Evolutionary conservation across 148 eudicot genomes (phyloP).

Genomic region (Nyssa sinensis): DNA sequence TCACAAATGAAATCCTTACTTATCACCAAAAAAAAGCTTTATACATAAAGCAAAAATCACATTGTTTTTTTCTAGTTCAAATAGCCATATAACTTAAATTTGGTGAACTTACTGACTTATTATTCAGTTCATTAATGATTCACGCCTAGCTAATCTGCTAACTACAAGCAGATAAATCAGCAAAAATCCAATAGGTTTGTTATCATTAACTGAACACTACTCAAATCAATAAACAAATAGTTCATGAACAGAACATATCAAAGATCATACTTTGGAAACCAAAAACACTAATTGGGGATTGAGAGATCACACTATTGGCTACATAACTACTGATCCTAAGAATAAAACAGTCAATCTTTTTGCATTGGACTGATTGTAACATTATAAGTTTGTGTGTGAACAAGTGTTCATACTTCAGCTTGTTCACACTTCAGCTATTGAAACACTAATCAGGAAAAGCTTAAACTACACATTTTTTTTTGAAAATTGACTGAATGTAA

Average conservation of each 20-base stretch:
- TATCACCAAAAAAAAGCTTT: too few species aligned
- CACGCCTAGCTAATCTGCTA: too few species aligned
- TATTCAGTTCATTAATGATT: too few species aligned
- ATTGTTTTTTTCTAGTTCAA: too few species aligned
- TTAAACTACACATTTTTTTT: background rate
- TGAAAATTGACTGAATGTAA: background rate
- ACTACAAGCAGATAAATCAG: too few species aligned
- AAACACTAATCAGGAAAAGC: background rate
- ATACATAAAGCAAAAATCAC: too few species aligned
- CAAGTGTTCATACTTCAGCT: too few species aligned
- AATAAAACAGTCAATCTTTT: background rate
- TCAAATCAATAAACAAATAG: background rate
- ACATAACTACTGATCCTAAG: background rate
- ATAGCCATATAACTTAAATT: too few species aligned
- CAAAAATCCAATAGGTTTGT: too few species aligned
- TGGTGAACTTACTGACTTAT: too few species aligned
- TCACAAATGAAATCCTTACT: too few species aligned
- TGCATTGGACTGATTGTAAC: slow-evolving; percentile 1
- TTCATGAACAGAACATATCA: background rate
- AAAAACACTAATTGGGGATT: background rate
- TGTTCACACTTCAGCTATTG: background rate
- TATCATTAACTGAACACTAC: too few species aligned
- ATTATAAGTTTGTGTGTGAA: background rate
- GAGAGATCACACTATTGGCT: background rate
- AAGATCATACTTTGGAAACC: background rate